Base-by-base conservation (phyloP, 2,329 filamentous ascomycete species). In the Xylaria sp. region DNA sequence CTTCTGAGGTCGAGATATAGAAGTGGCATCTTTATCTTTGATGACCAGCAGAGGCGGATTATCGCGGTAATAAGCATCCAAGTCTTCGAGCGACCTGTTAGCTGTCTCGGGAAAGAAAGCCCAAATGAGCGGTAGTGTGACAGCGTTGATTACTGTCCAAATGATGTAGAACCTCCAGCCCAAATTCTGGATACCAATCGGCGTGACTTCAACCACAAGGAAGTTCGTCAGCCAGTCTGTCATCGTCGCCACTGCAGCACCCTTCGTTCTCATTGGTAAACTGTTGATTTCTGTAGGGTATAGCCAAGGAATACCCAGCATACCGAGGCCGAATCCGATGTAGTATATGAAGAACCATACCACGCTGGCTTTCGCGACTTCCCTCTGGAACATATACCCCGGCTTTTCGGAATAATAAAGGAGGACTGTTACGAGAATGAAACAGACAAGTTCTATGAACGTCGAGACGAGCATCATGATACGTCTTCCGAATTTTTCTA, bases 111-210 rank as follows among this genome's bases (percentile, higher is more conserved):
- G 82, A 63, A 83, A 84, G 72, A 85, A 80, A 55, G 84, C 78
- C 72, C 82, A 84, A 1, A 82, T 82, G 57, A 82, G 79, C 0
- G 82, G 83, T 31, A 85, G 10, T 46, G 82, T 82, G 0, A 80
- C 69, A 46, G 81, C 80, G 74, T 82, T 84, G 59, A 83, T 81
- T 12, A 83, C 80, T 1, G 82, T 80, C 81, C 83, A 88, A 54
- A 87, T 82, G 54, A 87, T 81, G 76, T 84, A 87, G 74, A 84
- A 86, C 63, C 81, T 82, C 80, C 84, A 87, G 1, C 81, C 80
- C 0, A 87, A 77, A 37, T 80, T 84, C 25, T 82, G 75, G 15
- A 77, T 72, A 3, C 77, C 77, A 37, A 75, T 74, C 1, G 77
- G 78, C 9, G 77, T 78, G 12, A 78, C 70, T 56, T 79, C 75